phyloP scores from a whole-genome alignment of 2,329 filamentous ascomycete genomes.

The Scytalidium sp. region DNA sequence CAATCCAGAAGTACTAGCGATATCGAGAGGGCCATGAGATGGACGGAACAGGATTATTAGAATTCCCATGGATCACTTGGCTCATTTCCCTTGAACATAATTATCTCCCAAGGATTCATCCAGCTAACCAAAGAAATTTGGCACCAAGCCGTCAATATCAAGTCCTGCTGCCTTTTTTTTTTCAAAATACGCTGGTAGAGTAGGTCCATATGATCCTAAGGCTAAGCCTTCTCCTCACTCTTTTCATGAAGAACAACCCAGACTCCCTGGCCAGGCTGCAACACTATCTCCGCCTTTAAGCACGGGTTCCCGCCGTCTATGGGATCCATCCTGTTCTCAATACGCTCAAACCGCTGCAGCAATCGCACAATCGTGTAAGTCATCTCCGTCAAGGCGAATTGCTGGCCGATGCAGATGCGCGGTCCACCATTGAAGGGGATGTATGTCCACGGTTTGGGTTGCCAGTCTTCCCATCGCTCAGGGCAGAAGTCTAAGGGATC shows the following conservation, averaged over 20 bases:
- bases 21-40: too few relatives aligned
- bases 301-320: conserved; percentile 51
- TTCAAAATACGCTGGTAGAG: too few relatives aligned
- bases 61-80: too few relatives aligned
- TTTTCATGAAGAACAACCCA: conserved; percentile 53
- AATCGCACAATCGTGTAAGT: conserved; percentile 68
- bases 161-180: too few relatives aligned
- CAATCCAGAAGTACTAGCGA: too few relatives aligned
- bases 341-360: conserved; percentile 66
- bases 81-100: too few relatives aligned
- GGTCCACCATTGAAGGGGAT: conserved; percentile 75
- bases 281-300: conserved; percentile 57
- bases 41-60: too few relatives aligned
- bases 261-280: conserved; percentile 58
- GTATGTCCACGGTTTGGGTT: conserved; percentile 67
- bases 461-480: conserved; percentile 63
- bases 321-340: conserved; percentile 56
- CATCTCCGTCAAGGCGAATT: conserved; percentile 79
- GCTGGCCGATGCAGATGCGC: conserved; percentile 74
- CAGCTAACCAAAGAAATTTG: too few relatives aligned
- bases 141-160: too few relatives aligned
- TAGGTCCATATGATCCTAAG: background rate
- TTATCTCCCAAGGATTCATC: too few relatives aligned
- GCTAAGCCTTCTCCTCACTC: conserved; percentile 13
- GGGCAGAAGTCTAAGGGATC: conserved; percentile 55